Evolutionary conservation across 208 protist genomes (phyloP).

Genomic region (Lotmaria passim): DNA sequence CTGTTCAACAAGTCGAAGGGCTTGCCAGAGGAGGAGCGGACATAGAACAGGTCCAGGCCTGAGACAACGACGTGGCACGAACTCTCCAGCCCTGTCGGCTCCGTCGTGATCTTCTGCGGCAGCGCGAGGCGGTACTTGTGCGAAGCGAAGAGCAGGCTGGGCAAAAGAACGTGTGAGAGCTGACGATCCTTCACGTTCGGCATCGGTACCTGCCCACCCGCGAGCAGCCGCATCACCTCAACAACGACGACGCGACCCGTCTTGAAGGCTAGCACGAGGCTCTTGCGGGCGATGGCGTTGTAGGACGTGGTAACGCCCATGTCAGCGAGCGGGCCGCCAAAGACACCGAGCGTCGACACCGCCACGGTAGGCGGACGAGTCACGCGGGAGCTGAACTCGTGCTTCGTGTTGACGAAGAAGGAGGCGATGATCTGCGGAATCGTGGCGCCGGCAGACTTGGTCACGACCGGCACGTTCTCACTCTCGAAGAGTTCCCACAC

Average conservation of each 20-base stretch:
- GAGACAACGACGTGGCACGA: conserved; percentile 85
- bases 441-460: conserved; percentile 68
- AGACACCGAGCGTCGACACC: conserved; percentile 67
- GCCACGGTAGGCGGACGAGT: conserved; percentile 71
- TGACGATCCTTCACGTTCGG: conserved; percentile 45
- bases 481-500: conserved; percentile 91
- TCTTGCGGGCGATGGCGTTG: conserved; percentile 81
- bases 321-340: conserved; percentile 61
- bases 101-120: conserved; percentile 61
- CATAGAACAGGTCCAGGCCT: conserved; percentile 92
- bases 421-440: conserved; percentile 76
- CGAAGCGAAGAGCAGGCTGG: conserved; percentile 55
- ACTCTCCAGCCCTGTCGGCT: conserved; percentile 85
- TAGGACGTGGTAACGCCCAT: conserved; percentile 85
- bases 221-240: conserved; percentile 67
- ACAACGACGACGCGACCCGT: conserved; percentile 78
- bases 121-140: conserved; percentile 77
- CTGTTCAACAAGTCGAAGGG: conserved; percentile 92
- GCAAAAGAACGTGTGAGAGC: conserved; percentile 74
- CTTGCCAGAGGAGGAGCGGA: conserved; percentile 85
- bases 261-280: conserved; percentile 76
- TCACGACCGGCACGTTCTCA: conserved; percentile 49
- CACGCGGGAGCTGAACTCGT: conserved; percentile 81
- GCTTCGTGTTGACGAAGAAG: conserved; percentile 66
- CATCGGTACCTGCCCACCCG: conserved; percentile 69